These are phyloP conservation scores for Tylopilus vinaceipallidus DNA, from an alignment of 768 basidiomycete species.

Conservation along the genomic window DNA sequence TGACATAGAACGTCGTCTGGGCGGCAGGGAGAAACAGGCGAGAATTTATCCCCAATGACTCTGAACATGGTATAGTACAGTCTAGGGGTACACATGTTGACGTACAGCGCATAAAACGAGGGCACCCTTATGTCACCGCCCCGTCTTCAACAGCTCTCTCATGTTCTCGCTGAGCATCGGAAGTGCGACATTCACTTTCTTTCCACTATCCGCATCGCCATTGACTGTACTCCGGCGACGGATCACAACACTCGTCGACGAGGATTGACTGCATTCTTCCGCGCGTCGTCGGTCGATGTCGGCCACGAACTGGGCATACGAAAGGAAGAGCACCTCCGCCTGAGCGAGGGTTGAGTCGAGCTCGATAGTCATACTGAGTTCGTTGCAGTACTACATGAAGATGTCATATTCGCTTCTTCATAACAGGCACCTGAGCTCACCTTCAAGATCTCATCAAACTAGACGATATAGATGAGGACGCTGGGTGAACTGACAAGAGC, in stretches of 20 bases:
- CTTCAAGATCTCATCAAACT: conserved; percentile 60
- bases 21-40: neutral
- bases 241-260: conserved; percentile 30
- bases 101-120: conserved; percentile 1
- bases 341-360: conserved; percentile 94
- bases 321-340: conserved; percentile 94
- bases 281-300: conserved; percentile 82
- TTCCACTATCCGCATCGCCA: conserved; percentile 6
- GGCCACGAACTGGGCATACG: conserved; percentile 83
- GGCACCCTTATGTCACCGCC: conserved; percentile 27
- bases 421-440: conserved; percentile 11
- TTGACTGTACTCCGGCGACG: conserved; percentile 29
- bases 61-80: conserved; percentile 18
- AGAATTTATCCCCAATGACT: neutral
- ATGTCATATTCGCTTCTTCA: conserved; percentile 3
- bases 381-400: conserved; percentile 75
- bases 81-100: conserved; percentile 4
- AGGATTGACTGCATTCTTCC: conserved; percentile 40
- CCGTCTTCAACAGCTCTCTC: conserved; percentile 54
- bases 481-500: neutral
- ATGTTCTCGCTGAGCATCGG: conserved; percentile 61
- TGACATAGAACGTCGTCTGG: conserved; percentile 26
- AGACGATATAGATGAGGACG: conserved; percentile 5
- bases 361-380: conserved; percentile 95
- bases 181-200: conserved; percentile 35